A percentile compares a stretch with the other conserved stretches of the same genome.
Conservation (phyloP, 148 eudicot species). For the Rhododendron vialii region DNA sequence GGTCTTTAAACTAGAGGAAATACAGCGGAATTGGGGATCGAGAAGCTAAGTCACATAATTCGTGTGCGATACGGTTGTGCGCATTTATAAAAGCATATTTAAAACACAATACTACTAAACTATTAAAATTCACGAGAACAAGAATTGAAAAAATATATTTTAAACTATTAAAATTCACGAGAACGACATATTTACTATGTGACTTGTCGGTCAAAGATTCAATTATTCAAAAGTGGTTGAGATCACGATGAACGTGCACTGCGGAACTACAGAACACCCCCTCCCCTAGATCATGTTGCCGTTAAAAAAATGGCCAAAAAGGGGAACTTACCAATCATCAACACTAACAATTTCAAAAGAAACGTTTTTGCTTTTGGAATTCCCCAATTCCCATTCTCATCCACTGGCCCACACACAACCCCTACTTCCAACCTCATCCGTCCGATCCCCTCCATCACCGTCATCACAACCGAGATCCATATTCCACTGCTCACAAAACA, state of each 20-base stretch:
- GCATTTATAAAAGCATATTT: too few relatives aligned
- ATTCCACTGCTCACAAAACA: background rate
- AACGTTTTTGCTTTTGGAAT: background rate
- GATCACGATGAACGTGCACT: background rate
- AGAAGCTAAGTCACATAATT: too few relatives aligned
- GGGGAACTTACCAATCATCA: background rate
- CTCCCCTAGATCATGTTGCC: background rate
- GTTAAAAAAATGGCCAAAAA: background rate
- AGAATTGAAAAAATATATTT: too few relatives aligned
- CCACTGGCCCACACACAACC: background rate
- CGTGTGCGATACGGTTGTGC: too few relatives aligned
- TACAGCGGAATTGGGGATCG: too few relatives aligned
- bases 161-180: too few relatives aligned
- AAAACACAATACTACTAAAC: too few relatives aligned
- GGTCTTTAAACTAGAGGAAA: too few relatives aligned
- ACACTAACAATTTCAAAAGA: background rate
- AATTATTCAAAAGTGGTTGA: background rate
- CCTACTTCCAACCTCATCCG: slow-evolving; percentile 6
- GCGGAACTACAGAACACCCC: background rate
- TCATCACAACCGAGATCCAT: slow-evolving; percentile 18
- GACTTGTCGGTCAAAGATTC: too few relatives aligned
- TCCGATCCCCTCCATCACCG: slow-evolving; percentile 6
- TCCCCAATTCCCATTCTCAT: background rate
- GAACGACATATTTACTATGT: too few relatives aligned
- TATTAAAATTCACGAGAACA: too few relatives aligned